These are phyloP conservation scores for Diaporthe australafricana DNA, from an alignment of 2,329 filamentous ascomycete genomes.

Conservation along the genomic window DNA sequence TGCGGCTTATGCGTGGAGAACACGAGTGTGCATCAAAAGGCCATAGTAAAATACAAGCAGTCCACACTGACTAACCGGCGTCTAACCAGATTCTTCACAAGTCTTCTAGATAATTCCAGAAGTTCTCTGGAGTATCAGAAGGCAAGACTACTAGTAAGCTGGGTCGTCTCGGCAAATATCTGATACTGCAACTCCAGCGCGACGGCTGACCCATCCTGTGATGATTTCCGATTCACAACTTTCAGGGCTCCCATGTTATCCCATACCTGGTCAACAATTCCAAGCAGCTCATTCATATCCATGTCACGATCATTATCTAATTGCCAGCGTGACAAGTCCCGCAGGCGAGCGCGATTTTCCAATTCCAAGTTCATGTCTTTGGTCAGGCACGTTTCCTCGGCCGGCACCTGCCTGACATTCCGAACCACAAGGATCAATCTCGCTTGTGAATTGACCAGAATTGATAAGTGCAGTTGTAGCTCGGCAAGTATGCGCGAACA, in stretches of 20 bases:
- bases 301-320: constrained; percentile 45
- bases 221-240: constrained; percentile 42
- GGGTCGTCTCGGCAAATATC: neutral
- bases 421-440: constrained; percentile 44
- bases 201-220: constrained; percentile 16
- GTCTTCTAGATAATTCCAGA: neutral
- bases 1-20: no score
- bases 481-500: neutral
- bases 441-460: constrained; percentile 44
- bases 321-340: constrained; percentile 45
- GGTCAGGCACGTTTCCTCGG: constrained; percentile 41
- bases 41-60: no score
- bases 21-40: neutral
- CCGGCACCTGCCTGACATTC: constrained; percentile 41
- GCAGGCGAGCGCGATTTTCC: neutral
- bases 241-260: constrained; percentile 43
- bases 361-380: constrained; percentile 7
- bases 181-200: neutral
- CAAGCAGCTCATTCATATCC: constrained; percentile 45
- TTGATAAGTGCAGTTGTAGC: constrained; percentile 46
- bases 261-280: constrained; percentile 43
- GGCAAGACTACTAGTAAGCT: neutral
- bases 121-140: no score
- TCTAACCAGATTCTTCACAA: neutral
- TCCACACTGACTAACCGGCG: no score